phyloP scores from a whole-genome alignment of 108 stramenopile genomes.

The Seminavis robusta region DNA sequence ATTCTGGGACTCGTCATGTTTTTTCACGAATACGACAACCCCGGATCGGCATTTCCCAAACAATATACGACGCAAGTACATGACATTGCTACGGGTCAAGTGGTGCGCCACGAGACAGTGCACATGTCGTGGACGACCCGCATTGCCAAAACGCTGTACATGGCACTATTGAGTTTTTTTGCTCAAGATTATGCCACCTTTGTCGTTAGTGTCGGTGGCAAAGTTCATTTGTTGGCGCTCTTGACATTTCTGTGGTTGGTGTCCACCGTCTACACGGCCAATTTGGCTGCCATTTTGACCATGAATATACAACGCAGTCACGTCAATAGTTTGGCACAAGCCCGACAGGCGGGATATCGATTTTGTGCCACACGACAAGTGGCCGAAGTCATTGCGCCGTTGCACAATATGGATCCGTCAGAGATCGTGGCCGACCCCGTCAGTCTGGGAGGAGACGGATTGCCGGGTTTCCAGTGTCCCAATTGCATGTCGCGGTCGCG shows the following conservation, averaged over 20 bases:
- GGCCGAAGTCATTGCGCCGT: neutral
- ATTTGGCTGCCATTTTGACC: constrained; percentile 20
- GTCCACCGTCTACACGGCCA: constrained; percentile 8
- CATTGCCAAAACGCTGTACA: constrained; percentile 2
- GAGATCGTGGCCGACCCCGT: constrained; percentile 8
- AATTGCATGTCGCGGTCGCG: constrained; percentile 1
- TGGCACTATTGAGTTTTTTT: neutral
- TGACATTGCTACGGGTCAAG: too few relatives aligned
- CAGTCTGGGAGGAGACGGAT: constrained; percentile 17
- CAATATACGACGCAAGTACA: too few relatives aligned
- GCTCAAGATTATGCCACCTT: neutral
- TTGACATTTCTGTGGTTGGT: constrained; percentile 2
- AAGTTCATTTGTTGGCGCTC: neutral
- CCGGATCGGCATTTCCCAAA: constrained; percentile 4
- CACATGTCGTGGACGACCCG: neutral
- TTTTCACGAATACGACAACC: constrained; percentile 6
- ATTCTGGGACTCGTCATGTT: neutral
- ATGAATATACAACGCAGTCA: neutral
- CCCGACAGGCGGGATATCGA: neutral
- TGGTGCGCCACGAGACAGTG: neutral
- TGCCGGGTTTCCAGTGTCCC: constrained; percentile 11
- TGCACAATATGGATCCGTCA: neutral
- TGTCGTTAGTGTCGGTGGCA: constrained; percentile 5
- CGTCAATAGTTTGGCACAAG: constrained; percentile 6
- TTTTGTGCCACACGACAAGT: constrained; percentile 7